Base-by-base conservation (phyloP, 805 yeast species). In the Kluyveromyces lactis region DNA sequence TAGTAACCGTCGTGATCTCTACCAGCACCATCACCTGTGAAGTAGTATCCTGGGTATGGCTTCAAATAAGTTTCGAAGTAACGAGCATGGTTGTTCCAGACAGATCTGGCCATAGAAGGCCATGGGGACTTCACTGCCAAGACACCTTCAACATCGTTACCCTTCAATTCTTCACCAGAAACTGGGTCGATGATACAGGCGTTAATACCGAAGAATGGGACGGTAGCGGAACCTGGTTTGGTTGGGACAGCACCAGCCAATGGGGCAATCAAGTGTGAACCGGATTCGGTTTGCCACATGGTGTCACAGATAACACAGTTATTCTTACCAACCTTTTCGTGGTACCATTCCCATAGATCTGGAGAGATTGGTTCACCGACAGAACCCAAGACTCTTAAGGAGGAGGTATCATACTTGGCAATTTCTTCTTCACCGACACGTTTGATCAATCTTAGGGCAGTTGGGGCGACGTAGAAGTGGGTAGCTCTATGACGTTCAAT, bases 81-180 rank as follows among this genome's bases (percentile, higher is more conserved):
- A 55, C 95, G 79, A 46, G 68, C 67, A 63, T 90, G 94, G 63
- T 89, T 86, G 58, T 81, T 81, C 79, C 81, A 89, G 44, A 92
- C 92, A 40, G 96, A 79, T 68, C 98, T 81, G 23, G 97, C 92
- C 80, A 92, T 89, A n/a, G 97, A 87, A 42, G 98, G 98, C 98
- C 98, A 92, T 27, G 97, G 75, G 36, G 78, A 71, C 58, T 79
- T 80, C 56, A 92, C 77, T 26, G 95, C 97, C 47, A 92, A 72
- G 23, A 92, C 97, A 66, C 98, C 98, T 64, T 87, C 97, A 42
- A 86, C 96, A 55, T 87, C 94, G 56, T 85, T 83, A 38, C 86
- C 95, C 49, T 69, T 67, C 52, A 89, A 68, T 58, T 85, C 95
- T 52, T 77, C 72, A 51, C 97, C 98, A 30, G 85, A 64, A 32